Conservation (phyloP, 2,329 filamentous ascomycete genomes). For the Talaromyces sp. region DNA sequence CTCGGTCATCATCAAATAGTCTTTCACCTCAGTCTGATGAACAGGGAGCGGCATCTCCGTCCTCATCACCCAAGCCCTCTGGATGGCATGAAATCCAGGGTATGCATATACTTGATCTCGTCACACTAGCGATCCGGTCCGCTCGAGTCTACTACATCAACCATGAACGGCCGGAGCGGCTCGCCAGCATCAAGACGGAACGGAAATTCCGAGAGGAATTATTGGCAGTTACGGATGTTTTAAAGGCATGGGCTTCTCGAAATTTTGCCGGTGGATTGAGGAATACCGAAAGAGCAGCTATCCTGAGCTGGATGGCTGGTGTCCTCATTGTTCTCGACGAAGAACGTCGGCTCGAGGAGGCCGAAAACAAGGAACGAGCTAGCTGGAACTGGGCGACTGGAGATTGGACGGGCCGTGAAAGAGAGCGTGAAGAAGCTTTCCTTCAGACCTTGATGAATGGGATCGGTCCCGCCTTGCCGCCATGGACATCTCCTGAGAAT, state of each 20-base stretch:
- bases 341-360: constrained; percentile 73
- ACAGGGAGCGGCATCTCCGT: constrained; percentile 22
- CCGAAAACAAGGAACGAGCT: constrained; percentile 67
- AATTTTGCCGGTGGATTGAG: constrained; percentile 81
- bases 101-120: constrained; percentile 85
- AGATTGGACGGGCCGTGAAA: constrained; percentile 72
- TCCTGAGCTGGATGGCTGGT: constrained; percentile 73
- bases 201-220: constrained; percentile 79
- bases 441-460: constrained; percentile 66
- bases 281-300: constrained; percentile 70
- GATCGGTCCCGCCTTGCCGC: constrained; percentile 57
- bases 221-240: constrained; percentile 78
- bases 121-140: constrained; percentile 90
- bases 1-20: constrained; percentile 31
- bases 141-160: constrained; percentile 96
- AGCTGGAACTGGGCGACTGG: constrained; percentile 77
- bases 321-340: constrained; percentile 72
- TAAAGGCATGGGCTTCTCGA: constrained; percentile 86
- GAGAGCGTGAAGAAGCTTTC: constrained; percentile 77
- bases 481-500: constrained; percentile 61
- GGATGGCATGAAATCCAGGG: constrained; percentile 86
- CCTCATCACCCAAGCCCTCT: constrained; percentile 42
- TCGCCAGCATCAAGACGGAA: constrained; percentile 85
- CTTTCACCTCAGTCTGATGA: constrained; percentile 20
- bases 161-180: constrained; percentile 78